Percentiles rank a stretch among this genome's conserved stretches.
Evolutionary conservation across 352 stramenopile genomes (phyloP).

Genomic region (Globisporangium megalacanthum): DNA sequence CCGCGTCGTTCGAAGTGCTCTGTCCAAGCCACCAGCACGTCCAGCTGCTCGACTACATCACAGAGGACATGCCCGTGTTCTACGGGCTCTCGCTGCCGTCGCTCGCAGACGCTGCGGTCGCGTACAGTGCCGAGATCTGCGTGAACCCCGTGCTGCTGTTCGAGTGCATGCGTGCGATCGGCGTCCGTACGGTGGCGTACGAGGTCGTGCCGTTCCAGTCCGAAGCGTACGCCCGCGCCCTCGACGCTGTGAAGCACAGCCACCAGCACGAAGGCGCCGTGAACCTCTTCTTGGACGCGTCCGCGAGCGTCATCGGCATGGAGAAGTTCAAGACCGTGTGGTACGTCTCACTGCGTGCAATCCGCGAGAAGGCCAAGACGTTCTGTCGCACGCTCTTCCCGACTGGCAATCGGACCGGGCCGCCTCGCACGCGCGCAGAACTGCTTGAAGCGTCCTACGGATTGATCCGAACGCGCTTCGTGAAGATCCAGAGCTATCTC

Average conservation of each 20-base stretch:
- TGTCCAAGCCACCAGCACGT: constrained; percentile 73
- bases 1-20: constrained; percentile 75
- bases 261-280: constrained; percentile 73
- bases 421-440: constrained; percentile 10
- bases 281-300: constrained; percentile 61
- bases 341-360: constrained; percentile 84
- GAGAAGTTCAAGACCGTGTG: constrained; percentile 83
- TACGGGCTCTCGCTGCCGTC: constrained; percentile 67
- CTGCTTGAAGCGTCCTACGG: constrained; percentile 19
- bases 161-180: constrained; percentile 42
- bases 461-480: constrained; percentile 48
- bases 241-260: constrained; percentile 36
- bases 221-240: constrained; percentile 22
- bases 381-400: constrained; percentile 37
- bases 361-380: constrained; percentile 76
- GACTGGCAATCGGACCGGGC: constrained; percentile 17
- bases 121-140: constrained; percentile 52
- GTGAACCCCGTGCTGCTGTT: constrained; percentile 74
- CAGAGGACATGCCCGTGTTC: constrained; percentile 71
- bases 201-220: constrained; percentile 39
- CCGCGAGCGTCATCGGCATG: constrained; percentile 66
- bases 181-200: constrained; percentile 58
- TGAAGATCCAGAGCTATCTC: constrained; percentile 46
- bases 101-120: constrained; percentile 9
- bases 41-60: constrained; percentile 60